These are phyloP conservation scores for Russula griseocarnosa DNA, from an alignment of 768 basidiomycete species.

Conservation along the genomic window DNA sequence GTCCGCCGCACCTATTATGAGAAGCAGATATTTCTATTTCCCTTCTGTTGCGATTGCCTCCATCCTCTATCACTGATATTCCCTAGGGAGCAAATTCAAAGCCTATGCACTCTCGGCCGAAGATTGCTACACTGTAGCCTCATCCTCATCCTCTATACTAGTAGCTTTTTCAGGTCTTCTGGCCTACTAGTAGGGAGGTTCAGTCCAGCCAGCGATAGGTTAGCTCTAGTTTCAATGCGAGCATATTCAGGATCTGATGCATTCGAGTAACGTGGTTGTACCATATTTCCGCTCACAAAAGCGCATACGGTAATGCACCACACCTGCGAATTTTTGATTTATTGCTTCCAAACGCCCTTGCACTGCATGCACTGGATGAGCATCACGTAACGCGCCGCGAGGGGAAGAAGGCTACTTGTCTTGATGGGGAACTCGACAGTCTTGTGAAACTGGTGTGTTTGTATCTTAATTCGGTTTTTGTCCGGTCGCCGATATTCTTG, in stretches of 20 bases:
- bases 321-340: too few species aligned
- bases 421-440: conserved; percentile 21
- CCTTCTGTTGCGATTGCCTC: neutral
- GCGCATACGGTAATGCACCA: too few species aligned
- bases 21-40: neutral
- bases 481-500: too few species aligned
- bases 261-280: too few species aligned
- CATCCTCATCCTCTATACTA: too few species aligned
- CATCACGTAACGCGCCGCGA: conserved; percentile 6
- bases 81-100: neutral
- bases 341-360: neutral
- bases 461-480: neutral
- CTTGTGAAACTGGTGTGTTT: conserved; percentile 16
- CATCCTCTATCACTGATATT: neutral
- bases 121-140: too few species aligned
- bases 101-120: neutral
- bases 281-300: too few species aligned
- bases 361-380: neutral
- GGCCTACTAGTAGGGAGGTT: too few species aligned
- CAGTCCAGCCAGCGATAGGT: too few species aligned
- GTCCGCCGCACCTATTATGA: neutral
- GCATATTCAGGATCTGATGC: too few species aligned
- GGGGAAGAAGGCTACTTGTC: conserved; percentile 6
- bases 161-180: too few species aligned
- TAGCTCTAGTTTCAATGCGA: too few species aligned